Evolutionary conservation across 2,329 filamentous ascomycete species (phyloP), one percentile per base, ranked within the genome.

Genomic region (Phialemoniopsis sp.): DNA sequence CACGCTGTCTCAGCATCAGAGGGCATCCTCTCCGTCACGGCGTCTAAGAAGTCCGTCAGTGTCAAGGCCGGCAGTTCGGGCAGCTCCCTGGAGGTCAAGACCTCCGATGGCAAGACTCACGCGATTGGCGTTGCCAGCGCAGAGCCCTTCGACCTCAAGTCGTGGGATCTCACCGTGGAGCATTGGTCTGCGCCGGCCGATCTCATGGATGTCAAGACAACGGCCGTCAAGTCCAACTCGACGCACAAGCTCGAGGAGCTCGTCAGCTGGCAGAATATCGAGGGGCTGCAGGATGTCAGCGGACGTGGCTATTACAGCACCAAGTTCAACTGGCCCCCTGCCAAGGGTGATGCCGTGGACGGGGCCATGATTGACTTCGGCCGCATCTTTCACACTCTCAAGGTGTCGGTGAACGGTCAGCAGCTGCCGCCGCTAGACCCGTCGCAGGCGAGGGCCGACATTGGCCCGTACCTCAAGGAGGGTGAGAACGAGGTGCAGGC

Each of bases 311-410:
- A 38, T 30, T 46, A 46, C 32, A 18, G 10, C 7, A 18, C 31
- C 2, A 33, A 19, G 3, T 43, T 41, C 13, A 2, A 5, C 3
- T 44, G 42, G 38, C 36, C 35, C 19, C 33, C 8, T 29, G 16
- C 36, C 28, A 18, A 34, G 8, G 18, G 13, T 13, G n/a, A 12
- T 12, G 19, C 8, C 8, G n/a, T 29, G 7, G 32, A 34, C 32
- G 35, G 26, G 4, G 42, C 40, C 19, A n/a, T 38, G 8, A 28
- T 42, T n/a, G 41, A 41, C n/a, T 40, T 45, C 28, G 43, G 43
- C 3, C 19, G 21, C 2, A 30, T 45, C 6, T 21, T 40, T 10
- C 40, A 45, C 17, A 40, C 43, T 7, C 16, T 45, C 4, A 13
- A 14, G 4, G 37, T 30, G 4, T 31, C 16, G 8, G 19, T 45